These are phyloP conservation scores for Tetraselmis chui DNA, from an alignment of 139 green algal species.

Conservation along the genomic window DNA sequence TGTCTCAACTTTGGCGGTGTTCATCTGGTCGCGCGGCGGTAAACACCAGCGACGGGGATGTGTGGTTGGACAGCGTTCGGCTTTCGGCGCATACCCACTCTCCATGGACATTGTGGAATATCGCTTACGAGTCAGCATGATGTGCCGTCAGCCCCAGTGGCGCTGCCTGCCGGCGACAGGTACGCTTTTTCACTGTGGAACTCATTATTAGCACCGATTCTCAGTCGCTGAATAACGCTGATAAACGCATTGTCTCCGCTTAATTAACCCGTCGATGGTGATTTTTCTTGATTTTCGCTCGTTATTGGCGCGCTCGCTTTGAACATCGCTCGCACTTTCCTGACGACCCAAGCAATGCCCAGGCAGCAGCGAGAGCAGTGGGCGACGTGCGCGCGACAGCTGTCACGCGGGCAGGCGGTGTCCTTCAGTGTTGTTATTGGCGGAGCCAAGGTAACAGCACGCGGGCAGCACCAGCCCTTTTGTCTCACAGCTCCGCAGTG, in stretches of 20 bases:
- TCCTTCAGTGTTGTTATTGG: neutral
- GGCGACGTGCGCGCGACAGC: neutral
- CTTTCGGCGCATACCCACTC: neutral
- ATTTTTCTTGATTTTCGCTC: no score
- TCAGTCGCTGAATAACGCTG: no score
- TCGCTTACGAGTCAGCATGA: neutral
- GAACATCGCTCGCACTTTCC: no score
- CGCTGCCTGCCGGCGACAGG: neutral
- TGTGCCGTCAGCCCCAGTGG: neutral
- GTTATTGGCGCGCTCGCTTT: no score
- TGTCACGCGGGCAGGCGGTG: neutral
- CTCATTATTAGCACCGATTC: no score
- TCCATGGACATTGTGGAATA: neutral
- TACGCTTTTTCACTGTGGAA: no score
- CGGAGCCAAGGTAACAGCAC: neutral
- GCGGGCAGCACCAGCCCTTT: no score
- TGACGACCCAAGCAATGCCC: no score
- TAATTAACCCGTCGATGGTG: neutral
- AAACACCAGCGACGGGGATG: no score
- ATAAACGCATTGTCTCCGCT: neutral
- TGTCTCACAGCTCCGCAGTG: no score
- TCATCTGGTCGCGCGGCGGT: no score
- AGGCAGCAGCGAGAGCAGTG: neutral
- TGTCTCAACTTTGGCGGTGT: no score
- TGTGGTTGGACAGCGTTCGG: neutral